phyloP scores from a whole-genome alignment of 78 protist genomes.

The Emiliania huxleyi region DNA sequence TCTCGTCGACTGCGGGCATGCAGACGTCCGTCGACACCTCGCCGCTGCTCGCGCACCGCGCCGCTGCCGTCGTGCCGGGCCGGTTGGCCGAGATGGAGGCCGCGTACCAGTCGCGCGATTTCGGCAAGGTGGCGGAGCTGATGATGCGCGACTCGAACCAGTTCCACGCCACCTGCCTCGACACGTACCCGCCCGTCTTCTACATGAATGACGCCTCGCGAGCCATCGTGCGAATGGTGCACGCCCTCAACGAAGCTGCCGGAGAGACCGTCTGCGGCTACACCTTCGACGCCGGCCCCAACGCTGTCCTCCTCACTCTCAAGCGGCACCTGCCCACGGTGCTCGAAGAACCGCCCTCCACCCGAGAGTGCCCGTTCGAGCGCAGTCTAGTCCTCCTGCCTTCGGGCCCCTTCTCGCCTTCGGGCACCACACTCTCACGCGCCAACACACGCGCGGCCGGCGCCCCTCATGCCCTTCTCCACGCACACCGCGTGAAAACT shows the following conservation, averaged over 20 bases:
- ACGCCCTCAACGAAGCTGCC: slow-evolving; percentile 54
- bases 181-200: slow-evolving; percentile 91
- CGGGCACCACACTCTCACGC: no score
- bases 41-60: slow-evolving; percentile 61
- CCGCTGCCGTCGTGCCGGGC: slow-evolving; percentile 64
- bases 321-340: not conserved
- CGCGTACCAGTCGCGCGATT: slow-evolving; percentile 78
- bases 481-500: no score
- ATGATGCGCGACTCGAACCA: slow-evolving; percentile 88
- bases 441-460: no score
- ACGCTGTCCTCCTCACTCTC: slow-evolving; percentile 75
- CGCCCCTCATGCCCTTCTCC: no score
- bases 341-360: no score
- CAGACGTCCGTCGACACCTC: slow-evolving; percentile 76
- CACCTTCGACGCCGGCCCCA: slow-evolving; percentile 99
- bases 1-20: slow-evolving; percentile 94
- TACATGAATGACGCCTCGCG: slow-evolving; percentile 87
- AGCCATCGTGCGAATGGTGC: slow-evolving; percentile 66
- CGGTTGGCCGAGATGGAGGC: slow-evolving; percentile 69
- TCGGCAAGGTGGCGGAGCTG: slow-evolving; percentile 77
- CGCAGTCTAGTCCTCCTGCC: no score
- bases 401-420: no score
- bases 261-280: slow-evolving; percentile 50
- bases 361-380: no score
- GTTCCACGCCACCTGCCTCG: slow-evolving; percentile 87